Conservation (phyloP, 2,329 filamentous ascomycete species). For the Phyllosticta citribraziliensis region DNA sequence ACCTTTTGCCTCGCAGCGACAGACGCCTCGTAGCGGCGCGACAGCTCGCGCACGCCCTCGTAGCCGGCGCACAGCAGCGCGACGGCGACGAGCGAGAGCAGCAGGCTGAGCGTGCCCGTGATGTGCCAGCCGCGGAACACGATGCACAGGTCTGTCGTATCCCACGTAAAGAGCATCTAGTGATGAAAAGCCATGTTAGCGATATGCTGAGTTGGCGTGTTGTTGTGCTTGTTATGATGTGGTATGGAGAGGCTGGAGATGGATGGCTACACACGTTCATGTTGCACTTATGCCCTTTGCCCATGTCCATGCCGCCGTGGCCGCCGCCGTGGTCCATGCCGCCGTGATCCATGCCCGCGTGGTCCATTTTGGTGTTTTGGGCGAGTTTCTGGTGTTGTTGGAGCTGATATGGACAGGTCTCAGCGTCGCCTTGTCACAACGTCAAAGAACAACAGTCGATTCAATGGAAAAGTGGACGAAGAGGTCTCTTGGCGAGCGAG, state of each 20-base stretch:
- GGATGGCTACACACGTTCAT: conserved; percentile 64
- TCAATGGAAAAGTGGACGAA: neutral
- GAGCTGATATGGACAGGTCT: neutral
- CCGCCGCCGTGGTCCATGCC: conserved; percentile 46
- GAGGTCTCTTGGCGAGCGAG: neutral
- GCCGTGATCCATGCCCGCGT: conserved; percentile 40
- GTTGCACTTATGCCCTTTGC: conserved; percentile 55
- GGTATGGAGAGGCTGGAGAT: neutral
- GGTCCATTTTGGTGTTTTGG: conserved; percentile 15
- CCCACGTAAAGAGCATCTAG: conserved; percentile 98
- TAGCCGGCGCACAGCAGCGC: conserved; percentile 82
- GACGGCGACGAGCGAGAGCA: conserved; percentile 75
- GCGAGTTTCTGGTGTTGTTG: neutral
- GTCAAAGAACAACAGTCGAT: neutral
- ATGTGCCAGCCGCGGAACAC: conserved; percentile 90
- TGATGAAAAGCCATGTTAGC: neutral
- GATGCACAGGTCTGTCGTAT: conserved; percentile 87
- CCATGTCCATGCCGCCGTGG: conserved; percentile 16
- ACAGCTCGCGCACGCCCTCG: conserved; percentile 71
- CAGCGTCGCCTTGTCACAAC: neutral
- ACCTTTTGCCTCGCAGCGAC: conserved; percentile 15
- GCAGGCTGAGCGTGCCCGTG: conserved; percentile 59
- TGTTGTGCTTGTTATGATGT: neutral
- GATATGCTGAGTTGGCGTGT: neutral
- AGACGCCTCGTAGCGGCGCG: conserved; percentile 62